phyloP scores from a whole-genome alignment of 2,329 filamentous ascomycete genomes.

The Microdochium paspali region DNA sequence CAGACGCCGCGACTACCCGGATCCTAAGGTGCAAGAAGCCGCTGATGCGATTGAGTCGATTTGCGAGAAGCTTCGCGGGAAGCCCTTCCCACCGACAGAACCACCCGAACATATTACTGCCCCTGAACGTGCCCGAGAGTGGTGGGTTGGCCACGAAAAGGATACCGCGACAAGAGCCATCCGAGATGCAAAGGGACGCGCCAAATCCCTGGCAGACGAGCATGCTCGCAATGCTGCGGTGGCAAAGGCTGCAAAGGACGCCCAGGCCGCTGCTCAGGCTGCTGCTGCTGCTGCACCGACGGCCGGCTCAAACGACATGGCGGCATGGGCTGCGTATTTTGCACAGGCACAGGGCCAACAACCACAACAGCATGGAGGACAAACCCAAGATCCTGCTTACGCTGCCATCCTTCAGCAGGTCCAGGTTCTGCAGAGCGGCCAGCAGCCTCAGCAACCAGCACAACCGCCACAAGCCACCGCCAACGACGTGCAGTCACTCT shows the following conservation, averaged over 20 bases:
- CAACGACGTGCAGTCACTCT: conserved; percentile 2
- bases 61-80: conserved; percentile 29
- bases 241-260: conserved; percentile 1
- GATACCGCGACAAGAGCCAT: conserved; percentile 27
- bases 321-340: conserved; percentile 29
- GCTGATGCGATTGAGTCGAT: conserved; percentile 32
- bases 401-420: conserved; percentile 16
- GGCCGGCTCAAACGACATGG: conserved; percentile 13
- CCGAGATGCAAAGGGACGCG: conserved; percentile 25
- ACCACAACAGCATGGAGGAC: neutral
- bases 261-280: conserved; percentile 8
- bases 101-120: conserved; percentile 44
- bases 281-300: conserved; percentile 8
- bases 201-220: conserved; percentile 22
- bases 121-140: conserved; percentile 37
- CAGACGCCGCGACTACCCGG: conserved; percentile 28
- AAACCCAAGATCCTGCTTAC: conserved; percentile 5
- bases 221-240: conserved; percentile 16
- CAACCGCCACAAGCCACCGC: conserved; percentile 11
- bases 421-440: conserved; percentile 11
- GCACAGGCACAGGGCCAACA: conserved; percentile 18
- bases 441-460: conserved; percentile 17
- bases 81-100: conserved; percentile 38
- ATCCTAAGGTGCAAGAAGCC: conserved; percentile 31
- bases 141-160: conserved; percentile 39